These are phyloP conservation scores for Anthostomella pinea DNA, from an alignment of 2,329 filamentous ascomycete species.

Conservation along the genomic window DNA sequence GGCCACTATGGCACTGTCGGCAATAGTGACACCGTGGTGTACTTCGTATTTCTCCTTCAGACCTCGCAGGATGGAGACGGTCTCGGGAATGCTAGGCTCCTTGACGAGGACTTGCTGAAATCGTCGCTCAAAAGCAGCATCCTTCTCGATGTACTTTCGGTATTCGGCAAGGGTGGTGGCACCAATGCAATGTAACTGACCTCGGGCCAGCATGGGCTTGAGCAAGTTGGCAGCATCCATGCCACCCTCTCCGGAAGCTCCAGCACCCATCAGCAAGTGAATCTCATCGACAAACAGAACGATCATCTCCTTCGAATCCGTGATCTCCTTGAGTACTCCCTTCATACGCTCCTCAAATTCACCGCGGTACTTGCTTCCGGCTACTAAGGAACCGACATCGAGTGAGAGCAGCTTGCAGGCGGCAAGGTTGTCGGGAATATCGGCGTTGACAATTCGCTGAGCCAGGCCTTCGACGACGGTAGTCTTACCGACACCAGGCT, in stretches of 20 bases:
- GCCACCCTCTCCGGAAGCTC: conserved; percentile 88
- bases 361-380: conserved; percentile 96
- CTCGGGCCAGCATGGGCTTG: conserved; percentile 96
- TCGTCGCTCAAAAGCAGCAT: conserved; percentile 93
- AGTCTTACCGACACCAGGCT: conserved; percentile 97
- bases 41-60: conserved; percentile 98
- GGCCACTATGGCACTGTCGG: conserved; percentile 88
- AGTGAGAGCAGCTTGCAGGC: conserved; percentile 92
- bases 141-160: conserved; percentile 98
- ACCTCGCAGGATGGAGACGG: conserved; percentile 95
- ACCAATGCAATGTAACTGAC: conserved; percentile 96
- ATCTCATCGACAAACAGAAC: conserved; percentile 99
- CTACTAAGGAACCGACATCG: conserved; percentile 91
- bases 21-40: conserved; percentile 95
- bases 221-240: conserved; percentile 98
- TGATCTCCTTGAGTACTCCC: conserved; percentile 94
- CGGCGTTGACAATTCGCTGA: conserved; percentile 91
- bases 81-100: conserved; percentile 84
- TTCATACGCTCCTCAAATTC: conserved; percentile 99
- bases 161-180: conserved; percentile 95
- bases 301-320: conserved; percentile 92
- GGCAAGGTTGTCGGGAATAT: conserved; percentile 93
- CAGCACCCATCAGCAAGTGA: conserved; percentile 96
- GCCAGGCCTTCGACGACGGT: conserved; percentile 96
- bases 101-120: conserved; percentile 99